Evolutionary conservation across 1,139 yeast species (phyloP), one percentile per base, ranked within the genome.

Genomic region (Lodderomyces metapsilosis): DNA sequence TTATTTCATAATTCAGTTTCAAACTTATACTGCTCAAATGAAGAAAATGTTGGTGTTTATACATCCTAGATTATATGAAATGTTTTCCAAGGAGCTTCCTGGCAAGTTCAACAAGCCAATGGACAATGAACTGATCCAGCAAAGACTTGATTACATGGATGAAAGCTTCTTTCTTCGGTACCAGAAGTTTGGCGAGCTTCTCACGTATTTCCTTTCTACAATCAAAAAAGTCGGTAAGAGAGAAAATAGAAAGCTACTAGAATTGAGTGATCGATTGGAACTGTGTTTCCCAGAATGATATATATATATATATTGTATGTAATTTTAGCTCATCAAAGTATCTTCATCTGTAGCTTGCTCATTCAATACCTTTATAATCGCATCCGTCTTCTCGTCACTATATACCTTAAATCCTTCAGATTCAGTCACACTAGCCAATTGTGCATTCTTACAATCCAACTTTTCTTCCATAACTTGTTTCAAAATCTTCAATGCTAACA

Each of bases 381-480:
- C 84, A 40, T 88, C 88, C 56, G 96, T 88, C 61, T 84, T 84
- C 39, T 80, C 88, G 54, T 91, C 96, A 37, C 76, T 73, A 65
- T 94, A 94, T 46, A 92, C 83, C 62, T 84, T 80, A 69, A 89
- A 94, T 0, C 98, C 98, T 32, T 77, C 78, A 27, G 83, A 94
- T 53, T 77, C 76, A 27, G 98, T 92, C 38, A 94, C 96, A 55
- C 92, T 79, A 39, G 98, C 95, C 57, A 94, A 77, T 69, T 94
- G 98, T 30, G 96, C 96, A 62, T 94, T 94, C 56, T 86, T 88
- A 47, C 95, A 86, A 64, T 94, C 98, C 58, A 94, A 75, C 67
- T 92, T 92, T 67, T 94, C 99, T 70, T 94, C 99, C 99, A 94
- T 94, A 38, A 94, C 99, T 67, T 94, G 98, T 64, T 91, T 91